Conservation (phyloP, 2,329 filamentous ascomycete genomes). For the Davidsoniella virescens region DNA sequence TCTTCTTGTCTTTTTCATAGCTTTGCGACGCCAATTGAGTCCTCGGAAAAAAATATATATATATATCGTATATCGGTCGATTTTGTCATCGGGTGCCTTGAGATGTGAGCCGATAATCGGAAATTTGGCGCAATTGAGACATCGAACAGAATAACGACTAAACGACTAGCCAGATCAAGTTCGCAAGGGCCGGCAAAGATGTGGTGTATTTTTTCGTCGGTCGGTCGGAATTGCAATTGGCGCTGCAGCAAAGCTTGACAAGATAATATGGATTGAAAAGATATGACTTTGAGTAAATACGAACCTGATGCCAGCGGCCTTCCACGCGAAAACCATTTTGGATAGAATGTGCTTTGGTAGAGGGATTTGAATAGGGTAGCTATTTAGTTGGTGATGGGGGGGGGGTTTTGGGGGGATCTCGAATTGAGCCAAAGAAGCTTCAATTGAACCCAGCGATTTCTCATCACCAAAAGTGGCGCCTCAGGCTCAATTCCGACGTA, state of each 20-base stretch:
- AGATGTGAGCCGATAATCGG: too few relatives aligned
- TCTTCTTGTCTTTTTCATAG: background rate
- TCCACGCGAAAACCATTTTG: conserved; percentile 97
- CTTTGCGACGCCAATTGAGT: background rate
- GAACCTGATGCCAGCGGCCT: conserved; percentile 92
- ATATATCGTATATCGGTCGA: too few relatives aligned
- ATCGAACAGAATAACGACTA: too few relatives aligned
- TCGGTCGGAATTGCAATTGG: conserved; percentile 16
- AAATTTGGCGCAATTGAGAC: too few relatives aligned
- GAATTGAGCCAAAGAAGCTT: conserved; percentile 1
- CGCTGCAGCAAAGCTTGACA: conserved; percentile 1
- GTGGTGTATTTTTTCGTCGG: too few relatives aligned
- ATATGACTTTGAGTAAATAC: conserved; percentile 23
- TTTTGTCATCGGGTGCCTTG: too few relatives aligned
- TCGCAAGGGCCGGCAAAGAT: too few relatives aligned
- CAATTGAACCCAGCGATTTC: conserved; percentile 1
- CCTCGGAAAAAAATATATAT: too few relatives aligned
- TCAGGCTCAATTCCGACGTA: background rate
- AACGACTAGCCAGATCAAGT: too few relatives aligned
- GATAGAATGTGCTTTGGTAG: conserved; percentile 20
- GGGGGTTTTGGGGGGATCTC: background rate
- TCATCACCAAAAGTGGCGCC: conserved; percentile 6
- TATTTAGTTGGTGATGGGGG: conserved; percentile 3
- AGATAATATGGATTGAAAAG: conserved; percentile 21
- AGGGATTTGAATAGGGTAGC: conserved; percentile 14